These are phyloP conservation scores for Bruguiera hainesii DNA, from an alignment of 441 rosid species.

Conservation along the genomic window DNA sequence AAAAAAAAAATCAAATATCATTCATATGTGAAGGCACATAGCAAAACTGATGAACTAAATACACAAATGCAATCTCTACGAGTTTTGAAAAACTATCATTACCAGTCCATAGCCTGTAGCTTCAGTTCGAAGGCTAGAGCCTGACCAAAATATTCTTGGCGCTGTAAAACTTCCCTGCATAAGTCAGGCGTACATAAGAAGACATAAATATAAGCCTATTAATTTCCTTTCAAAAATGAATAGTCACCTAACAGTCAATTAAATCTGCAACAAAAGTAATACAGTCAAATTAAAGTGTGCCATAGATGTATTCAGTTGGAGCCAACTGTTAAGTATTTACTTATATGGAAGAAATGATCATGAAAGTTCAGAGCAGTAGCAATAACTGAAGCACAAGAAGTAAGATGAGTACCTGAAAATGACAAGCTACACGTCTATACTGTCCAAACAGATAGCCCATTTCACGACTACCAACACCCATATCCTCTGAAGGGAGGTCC, in stretches of 20 bases:
- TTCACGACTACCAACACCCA: conserved; percentile 97
- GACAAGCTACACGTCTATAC: conserved; percentile 92
- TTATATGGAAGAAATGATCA: no score
- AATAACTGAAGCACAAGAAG: conserved; percentile 5
- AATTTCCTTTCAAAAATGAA: conserved; percentile 19
- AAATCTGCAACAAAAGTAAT: no score
- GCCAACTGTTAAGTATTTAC: no score
- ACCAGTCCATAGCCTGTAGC: conserved; percentile 99
- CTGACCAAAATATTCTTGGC: conserved; percentile 95
- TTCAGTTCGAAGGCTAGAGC: conserved; percentile 99
- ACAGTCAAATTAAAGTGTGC: no score
- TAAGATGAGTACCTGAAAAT: conserved; percentile 72
- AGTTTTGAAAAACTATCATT: conserved; percentile 29
- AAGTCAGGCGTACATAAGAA: conserved; percentile 50
- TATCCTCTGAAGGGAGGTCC: conserved; percentile 98
- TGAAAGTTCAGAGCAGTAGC: no score
- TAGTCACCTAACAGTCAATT: not conserved
- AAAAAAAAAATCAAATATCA: not conserved
- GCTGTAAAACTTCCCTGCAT: conserved; percentile 99
- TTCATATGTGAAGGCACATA: conserved; percentile 1
- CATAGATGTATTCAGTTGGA: no score
- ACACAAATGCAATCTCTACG: conserved; percentile 9
- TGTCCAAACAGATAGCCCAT: conserved; percentile 99
- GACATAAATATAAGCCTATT: conserved; percentile 30
- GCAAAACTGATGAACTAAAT: conserved; percentile 13